These are phyloP conservation scores for Phellopilus nigrolimitatus DNA, from an alignment of 1,284 basidiomycete species.

Conservation along the genomic window DNA sequence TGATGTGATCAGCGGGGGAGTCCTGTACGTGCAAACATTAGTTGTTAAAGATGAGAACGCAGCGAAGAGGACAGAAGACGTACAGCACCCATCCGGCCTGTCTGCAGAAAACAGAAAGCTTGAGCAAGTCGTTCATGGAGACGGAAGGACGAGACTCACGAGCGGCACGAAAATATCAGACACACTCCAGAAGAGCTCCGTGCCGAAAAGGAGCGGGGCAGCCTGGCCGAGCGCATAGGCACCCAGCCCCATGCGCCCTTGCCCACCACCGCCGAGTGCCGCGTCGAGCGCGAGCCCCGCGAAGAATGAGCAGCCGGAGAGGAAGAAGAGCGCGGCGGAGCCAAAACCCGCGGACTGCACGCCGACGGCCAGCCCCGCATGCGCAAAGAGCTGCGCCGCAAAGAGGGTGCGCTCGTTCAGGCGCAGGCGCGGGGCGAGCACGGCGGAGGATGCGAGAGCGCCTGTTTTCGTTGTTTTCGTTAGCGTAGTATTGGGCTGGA, in stretches of 20 bases:
- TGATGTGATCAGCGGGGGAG: constrained; percentile 85
- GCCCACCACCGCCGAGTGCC: constrained; percentile 26
- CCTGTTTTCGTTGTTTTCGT: constrained; percentile 36
- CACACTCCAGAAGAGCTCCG: constrained; percentile 66
- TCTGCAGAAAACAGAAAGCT: constrained; percentile 36
- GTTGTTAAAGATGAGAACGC: background rate
- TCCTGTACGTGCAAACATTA: constrained; percentile 29
- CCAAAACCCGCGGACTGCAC: constrained; percentile 65
- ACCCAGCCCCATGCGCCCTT: constrained; percentile 44
- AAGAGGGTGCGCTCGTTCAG: constrained; percentile 60
- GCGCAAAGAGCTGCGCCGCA: constrained; percentile 56
- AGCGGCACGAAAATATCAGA: constrained; percentile 91
- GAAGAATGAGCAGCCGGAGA: constrained; percentile 52
- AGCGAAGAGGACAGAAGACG: constrained; percentile 5
- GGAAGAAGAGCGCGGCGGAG: constrained; percentile 62
- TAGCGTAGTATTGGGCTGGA: background rate
- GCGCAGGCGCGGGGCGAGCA: constrained; percentile 38
- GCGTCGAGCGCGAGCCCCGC: constrained; percentile 39
- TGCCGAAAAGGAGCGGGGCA: constrained; percentile 62
- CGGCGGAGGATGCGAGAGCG: constrained; percentile 46
- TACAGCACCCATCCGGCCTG: constrained; percentile 64
- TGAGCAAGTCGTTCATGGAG: background rate
- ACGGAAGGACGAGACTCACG: constrained; percentile 39
- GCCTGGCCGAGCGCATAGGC: constrained; percentile 65
- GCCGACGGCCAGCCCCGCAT: constrained; percentile 45